These are phyloP conservation scores for Monosporascus sp. DNA, from an alignment of 2,329 filamentous ascomycete species.

Conservation along the genomic window DNA sequence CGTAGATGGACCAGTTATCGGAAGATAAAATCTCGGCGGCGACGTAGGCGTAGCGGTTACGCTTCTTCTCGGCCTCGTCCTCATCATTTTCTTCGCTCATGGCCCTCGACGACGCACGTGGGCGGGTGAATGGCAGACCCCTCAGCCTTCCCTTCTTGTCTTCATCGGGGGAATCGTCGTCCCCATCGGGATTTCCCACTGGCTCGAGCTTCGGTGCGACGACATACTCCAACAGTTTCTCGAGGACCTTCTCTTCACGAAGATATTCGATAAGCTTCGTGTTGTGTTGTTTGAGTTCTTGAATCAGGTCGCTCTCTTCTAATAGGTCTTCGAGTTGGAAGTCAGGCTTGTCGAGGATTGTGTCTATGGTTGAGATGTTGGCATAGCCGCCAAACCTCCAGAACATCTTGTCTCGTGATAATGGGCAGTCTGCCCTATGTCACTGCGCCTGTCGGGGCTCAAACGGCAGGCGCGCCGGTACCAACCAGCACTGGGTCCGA, in stretches of 20 bases:
- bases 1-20: conserved; percentile 94
- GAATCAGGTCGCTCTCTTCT: conserved; percentile 92
- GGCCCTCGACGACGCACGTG: conserved; percentile 47
- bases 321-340: conserved; percentile 93
- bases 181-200: conserved; percentile 40
- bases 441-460: conserved; percentile 13
- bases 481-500: conserved; percentile 11
- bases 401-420: conserved; percentile 70
- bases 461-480: conserved; percentile 1
- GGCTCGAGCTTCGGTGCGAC: conserved; percentile 68
- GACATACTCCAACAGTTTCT: conserved; percentile 85
- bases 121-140: conserved; percentile 41
- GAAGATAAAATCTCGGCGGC: conserved; percentile 90
- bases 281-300: conserved; percentile 98
- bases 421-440: conserved; percentile 13
- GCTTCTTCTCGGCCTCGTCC: conserved; percentile 82
- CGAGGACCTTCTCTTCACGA: conserved; percentile 78
- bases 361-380: conserved; percentile 94
- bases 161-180: conserved; percentile 42
- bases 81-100: conserved; percentile 47
- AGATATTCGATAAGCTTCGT: conserved; percentile 95
- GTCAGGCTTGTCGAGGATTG: conserved; percentile 92
- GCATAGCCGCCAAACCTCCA: conserved; percentile 99
- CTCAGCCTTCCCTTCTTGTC: conserved; percentile 34
- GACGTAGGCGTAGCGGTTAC: conserved; percentile 89